Evolutionary conservation across 2,329 filamentous ascomycete genomes (phyloP).

Genomic region (Monosporascus sp.): DNA sequence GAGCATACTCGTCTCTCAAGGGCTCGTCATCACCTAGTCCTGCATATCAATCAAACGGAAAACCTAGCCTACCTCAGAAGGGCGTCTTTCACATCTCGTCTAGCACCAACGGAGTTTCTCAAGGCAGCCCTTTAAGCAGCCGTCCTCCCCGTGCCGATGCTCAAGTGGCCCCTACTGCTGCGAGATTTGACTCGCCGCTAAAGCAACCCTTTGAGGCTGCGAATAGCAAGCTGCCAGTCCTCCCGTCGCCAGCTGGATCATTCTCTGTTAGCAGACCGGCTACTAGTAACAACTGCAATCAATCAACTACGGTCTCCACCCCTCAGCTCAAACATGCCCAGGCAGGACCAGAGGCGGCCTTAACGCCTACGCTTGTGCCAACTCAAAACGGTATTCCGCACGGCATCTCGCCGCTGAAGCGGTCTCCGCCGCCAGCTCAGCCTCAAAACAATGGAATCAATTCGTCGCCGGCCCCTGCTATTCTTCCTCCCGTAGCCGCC

Average conservation of each 20-base stretch:
- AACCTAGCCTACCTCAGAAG: constrained; percentile 22
- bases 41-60: constrained; percentile 10
- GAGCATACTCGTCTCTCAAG: constrained; percentile 33
- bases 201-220: constrained; percentile 21
- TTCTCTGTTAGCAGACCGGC: constrained; percentile 18
- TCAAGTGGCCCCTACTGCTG: constrained; percentile 12
- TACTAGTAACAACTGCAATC: constrained; percentile 11
- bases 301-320: constrained; percentile 20
- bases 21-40: constrained; percentile 25
- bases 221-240: constrained; percentile 15
- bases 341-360: constrained; percentile 19
- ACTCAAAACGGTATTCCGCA: constrained; percentile 44
- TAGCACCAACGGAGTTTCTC: constrained; percentile 16
- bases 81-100: constrained; percentile 26
- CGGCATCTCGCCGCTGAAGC: constrained; percentile 48
- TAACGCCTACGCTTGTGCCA: constrained; percentile 37
- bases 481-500: constrained; percentile 53
- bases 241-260: constrained; percentile 21
- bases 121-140: constrained; percentile 12
- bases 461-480: constrained; percentile 31
- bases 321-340: constrained; percentile 28
- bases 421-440: constrained; percentile 38
- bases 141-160: constrained; percentile 16
- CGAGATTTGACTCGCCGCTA: constrained; percentile 21
- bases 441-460: constrained; percentile 20